Base-by-base conservation (phyloP, 345 rosid species). In the Raphanus sativus region DNA sequence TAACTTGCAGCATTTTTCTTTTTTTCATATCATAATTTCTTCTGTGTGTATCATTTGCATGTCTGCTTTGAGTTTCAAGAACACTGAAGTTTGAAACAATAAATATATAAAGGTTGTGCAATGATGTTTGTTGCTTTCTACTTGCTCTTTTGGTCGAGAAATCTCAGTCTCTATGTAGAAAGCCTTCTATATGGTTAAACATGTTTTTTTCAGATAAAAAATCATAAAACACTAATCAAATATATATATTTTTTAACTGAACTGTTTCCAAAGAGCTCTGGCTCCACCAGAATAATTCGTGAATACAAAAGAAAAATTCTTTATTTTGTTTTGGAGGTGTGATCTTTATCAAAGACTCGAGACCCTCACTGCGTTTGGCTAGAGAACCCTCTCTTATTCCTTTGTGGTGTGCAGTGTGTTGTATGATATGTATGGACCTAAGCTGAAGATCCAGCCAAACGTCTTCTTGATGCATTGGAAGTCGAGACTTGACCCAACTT, bases 391-490 rank as follows among this genome's bases (percentile, higher is more conserved):
- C 64, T 62, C 52, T 68, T 76, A 76, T 76, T 76, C 40, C 40
- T 33, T 36, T 69, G 69, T 3, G 24, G 55, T 76, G 55, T 76
- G 33, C 29, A 9, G 24, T 76, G 48, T 1, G 15, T 8, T 62
- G 6, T 69, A 50, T 62, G 58, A 12, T 15, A 17, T 11, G 13
- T 15, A 17, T 11, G 13, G 1, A 16, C 17, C 70, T 85, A 90
- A 9, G 78, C 54, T 25, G 89, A 81, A 58, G 87, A 82, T 40
- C 98, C 98, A 70, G 98, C 86, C 33, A 92, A 85, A 71, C 98
- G 86, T 40, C 98, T 85, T 82, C 86, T 83, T 0, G 95, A 84
- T 25, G 98, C 95, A 87, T 94, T 94, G 5, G 97, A 94, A 65
- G 84, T 73, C 4, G 98, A 85, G 24, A 94, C 87, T 69, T 89